Conservation (phyloP, 2,329 filamentous ascomycete genomes). For the Fusarium pseudocircinatum region DNA sequence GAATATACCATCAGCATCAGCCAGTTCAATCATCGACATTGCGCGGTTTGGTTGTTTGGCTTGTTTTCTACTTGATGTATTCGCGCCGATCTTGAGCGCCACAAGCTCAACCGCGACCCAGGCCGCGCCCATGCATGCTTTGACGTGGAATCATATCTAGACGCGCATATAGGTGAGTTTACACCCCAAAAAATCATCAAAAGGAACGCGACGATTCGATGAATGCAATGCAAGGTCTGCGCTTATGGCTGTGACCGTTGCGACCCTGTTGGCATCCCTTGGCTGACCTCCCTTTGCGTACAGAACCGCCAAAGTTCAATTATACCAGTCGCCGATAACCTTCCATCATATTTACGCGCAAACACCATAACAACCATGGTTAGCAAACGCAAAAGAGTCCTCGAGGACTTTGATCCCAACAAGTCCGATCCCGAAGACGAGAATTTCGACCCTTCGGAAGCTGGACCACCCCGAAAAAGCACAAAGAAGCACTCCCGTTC, state of each 20-base stretch:
- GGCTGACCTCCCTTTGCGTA: conserved; percentile 26
- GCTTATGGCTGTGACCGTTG: neutral
- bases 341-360: neutral
- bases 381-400: conserved; percentile 65
- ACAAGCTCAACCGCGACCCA: conserved; percentile 38
- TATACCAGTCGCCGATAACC: conserved; percentile 13
- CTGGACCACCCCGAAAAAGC: conserved; percentile 51
- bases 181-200: neutral
- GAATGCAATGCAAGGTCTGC: neutral
- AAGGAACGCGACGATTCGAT: neutral
- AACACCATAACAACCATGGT: conserved; percentile 39
- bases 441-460: conserved; percentile 68
- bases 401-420: conserved; percentile 72
- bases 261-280: conserved; percentile 15
- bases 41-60: conserved; percentile 10
- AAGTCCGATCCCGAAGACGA: conserved; percentile 73
- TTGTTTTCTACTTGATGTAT: conserved; percentile 12
- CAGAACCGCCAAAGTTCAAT: conserved; percentile 27
- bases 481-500: conserved; percentile 56
- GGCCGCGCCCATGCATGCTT: conserved; percentile 40
- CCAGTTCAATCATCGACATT: neutral
- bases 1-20: conserved; percentile 13
- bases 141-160: conserved; percentile 38
- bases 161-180: conserved; percentile 37
- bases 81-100: conserved; percentile 35